These are phyloP conservation scores for Pseudopyrenochaeta lycopersici DNA, from an alignment of 2,329 filamentous ascomycete species.

Conservation along the genomic window DNA sequence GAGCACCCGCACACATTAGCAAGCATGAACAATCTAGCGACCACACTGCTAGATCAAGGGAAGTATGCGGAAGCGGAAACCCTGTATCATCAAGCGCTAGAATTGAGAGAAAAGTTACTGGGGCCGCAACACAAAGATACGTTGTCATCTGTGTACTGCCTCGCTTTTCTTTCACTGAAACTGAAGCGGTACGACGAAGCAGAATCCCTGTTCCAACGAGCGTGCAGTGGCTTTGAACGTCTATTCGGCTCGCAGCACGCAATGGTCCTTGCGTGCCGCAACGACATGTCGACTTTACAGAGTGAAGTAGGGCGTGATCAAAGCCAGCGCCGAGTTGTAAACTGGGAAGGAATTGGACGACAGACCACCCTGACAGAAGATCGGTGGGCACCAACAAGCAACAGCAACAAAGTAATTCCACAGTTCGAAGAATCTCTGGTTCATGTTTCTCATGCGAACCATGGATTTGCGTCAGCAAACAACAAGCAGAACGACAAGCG, in stretches of 20 bases:
- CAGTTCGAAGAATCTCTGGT: too few species aligned
- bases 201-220: constrained; percentile 4
- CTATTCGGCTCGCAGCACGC: constrained; percentile 11
- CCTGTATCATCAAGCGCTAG: constrained; percentile 6
- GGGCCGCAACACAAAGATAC: constrained; percentile 6
- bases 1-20: not conserved
- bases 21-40: constrained; percentile 7
- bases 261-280: too few species aligned
- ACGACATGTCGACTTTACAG: too few species aligned
- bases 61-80: constrained; percentile 10
- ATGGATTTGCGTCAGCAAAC: too few species aligned
- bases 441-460: too few species aligned
- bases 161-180: constrained; percentile 6
- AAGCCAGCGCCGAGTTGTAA: too few species aligned
- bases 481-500: too few species aligned
- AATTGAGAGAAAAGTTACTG: constrained; percentile 8
- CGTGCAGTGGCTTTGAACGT: not conserved
- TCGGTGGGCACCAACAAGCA: too few species aligned
- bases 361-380: too few species aligned
- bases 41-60: constrained; percentile 3
- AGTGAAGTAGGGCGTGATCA: too few species aligned
- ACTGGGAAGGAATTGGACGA: too few species aligned
- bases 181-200: constrained; percentile 6
- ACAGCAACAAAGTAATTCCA: too few species aligned
- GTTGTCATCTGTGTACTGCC: constrained; percentile 4